These are phyloP conservation scores for Wickerhamiella slavikovae DNA, from an alignment of 805 yeast species.

Conservation along the genomic window DNA sequence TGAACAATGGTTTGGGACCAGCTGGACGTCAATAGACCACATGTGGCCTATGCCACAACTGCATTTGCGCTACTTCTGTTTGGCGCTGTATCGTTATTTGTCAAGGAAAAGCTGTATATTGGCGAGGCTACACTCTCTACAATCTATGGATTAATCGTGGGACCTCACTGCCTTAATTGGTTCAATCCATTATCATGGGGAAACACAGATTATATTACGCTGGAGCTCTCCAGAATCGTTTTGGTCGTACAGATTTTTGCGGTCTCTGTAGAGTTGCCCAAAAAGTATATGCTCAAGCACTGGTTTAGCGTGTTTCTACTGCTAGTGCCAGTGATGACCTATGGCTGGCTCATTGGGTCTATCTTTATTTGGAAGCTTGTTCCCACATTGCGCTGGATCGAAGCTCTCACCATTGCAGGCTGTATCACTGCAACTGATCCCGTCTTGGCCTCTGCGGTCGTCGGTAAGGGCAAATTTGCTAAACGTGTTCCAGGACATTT, in stretches of 20 bases:
- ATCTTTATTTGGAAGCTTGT: conserved; percentile 59
- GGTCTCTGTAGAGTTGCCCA: conserved; percentile 83
- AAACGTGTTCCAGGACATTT: conserved; percentile 84
- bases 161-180: conserved; percentile 75
- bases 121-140: conserved; percentile 89
- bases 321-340: conserved; percentile 72
- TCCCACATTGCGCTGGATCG: conserved; percentile 51
- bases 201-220: conserved; percentile 56
- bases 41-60: conserved; percentile 69
- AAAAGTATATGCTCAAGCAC: conserved; percentile 69
- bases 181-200: conserved; percentile 75
- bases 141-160: conserved; percentile 66
- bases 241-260: conserved; percentile 80
- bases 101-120: conserved; percentile 64
- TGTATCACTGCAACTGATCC: conserved; percentile 94
- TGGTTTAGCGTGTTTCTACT: conserved; percentile 58
- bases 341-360: conserved; percentile 74
- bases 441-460: conserved; percentile 85
- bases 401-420: conserved; percentile 56
- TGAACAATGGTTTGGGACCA: conserved; percentile 12
- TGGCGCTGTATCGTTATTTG: conserved; percentile 59
- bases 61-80: conserved; percentile 69
- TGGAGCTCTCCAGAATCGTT: conserved; percentile 67
- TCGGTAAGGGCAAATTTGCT: conserved; percentile 84
- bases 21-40: conserved; percentile 37